Percentiles rank a stretch among this genome's conserved stretches.
Evolutionary conservation across 371 early-diverging fungal genomes (phyloP).

Genomic region (Actinomortierella ambigua): DNA sequence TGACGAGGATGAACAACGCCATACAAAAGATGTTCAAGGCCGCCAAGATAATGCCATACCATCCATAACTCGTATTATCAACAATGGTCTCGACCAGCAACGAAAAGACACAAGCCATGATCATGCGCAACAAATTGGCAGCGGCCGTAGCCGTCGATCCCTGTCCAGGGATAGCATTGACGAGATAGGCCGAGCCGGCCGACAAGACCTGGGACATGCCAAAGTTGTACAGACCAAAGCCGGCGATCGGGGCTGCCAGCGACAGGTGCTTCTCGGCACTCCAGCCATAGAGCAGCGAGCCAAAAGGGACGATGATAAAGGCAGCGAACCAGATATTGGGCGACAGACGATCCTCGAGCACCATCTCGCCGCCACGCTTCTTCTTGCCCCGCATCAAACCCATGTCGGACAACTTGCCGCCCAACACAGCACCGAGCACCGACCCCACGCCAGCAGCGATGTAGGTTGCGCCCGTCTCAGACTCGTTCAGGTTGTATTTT

Average conservation of each 20-base stretch:
- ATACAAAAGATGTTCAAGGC: constrained; percentile 28
- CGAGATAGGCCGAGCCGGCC: constrained; percentile 57
- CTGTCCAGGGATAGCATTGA: constrained; percentile 61
- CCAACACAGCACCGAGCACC: constrained; percentile 57
- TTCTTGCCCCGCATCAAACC: constrained; percentile 51
- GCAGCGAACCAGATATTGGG: constrained; percentile 61
- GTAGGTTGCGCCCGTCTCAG: constrained; percentile 49
- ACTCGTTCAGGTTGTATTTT: constrained; percentile 21
- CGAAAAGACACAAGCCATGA: constrained; percentile 59
- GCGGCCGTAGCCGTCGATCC: constrained; percentile 67
- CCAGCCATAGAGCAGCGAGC: constrained; percentile 64
- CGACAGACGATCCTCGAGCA: constrained; percentile 63
- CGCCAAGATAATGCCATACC: constrained; percentile 31
- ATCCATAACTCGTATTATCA: constrained; percentile 29
- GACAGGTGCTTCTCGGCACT: constrained; percentile 55
- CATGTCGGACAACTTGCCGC: constrained; percentile 57
- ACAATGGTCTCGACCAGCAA: constrained; percentile 46
- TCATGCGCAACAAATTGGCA: constrained; percentile 61
- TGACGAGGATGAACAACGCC: constrained; percentile 32
- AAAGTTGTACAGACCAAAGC: constrained; percentile 63
- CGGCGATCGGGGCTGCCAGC: constrained; percentile 59
- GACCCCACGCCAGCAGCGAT: constrained; percentile 58
- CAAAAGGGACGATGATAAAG: constrained; percentile 57
- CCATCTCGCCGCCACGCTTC: constrained; percentile 52
- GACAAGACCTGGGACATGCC: constrained; percentile 62